Base-by-base conservation (phyloP, 352 stramenopile species). In the Globisporangium megalacanthum region DNA sequence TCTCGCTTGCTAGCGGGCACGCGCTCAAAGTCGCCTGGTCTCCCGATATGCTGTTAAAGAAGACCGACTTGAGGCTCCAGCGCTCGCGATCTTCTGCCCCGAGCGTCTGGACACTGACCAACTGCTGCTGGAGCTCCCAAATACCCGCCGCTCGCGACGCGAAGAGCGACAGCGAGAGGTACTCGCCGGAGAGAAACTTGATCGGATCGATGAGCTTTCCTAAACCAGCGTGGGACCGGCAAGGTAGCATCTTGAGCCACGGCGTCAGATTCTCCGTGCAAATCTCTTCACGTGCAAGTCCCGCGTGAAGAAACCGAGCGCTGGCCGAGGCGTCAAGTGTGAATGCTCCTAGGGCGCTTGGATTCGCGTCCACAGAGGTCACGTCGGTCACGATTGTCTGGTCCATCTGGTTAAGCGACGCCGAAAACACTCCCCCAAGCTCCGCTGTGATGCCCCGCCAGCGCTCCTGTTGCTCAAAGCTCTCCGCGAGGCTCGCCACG, bases 261-360 rank as follows among this genome's bases (percentile, higher is more conserved):
- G 87, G 84, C 48, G 83, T 89, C 37, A 96, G 70, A 57, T 96
- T 96, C 63, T 96, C 87, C 1, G 87, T 94, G 56, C 87, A 96
- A 19, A 93, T 69, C 65, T 93, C 83, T 60, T 96, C 87, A 6
- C 84, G 75, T 6, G 83, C 68, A 19, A 96, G 67, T 48, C 73
- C 71, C n/a, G 74, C 86, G 54, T 93, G 74, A 17, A 87, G 54
- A 29, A 87, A 83, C 9, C 19, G 57, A 15, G 61, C 29, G 9
- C 49, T 51, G 11, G 47, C 58, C 19, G 33, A 44, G 7, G 5
- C 46, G 7, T 51, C 19, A 2, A 51, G 19, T 3, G 58, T 14
- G 20, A 64, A 61, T n/a, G 52, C 53, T 1, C 62, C 68, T 10
- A 77, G 60, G 17, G 72, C 58, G 15, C 20, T 49, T 11, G 64